phyloP scores from a whole-genome alignment of 129 eudicot species.

The Tanacetum coccineum region DNA sequence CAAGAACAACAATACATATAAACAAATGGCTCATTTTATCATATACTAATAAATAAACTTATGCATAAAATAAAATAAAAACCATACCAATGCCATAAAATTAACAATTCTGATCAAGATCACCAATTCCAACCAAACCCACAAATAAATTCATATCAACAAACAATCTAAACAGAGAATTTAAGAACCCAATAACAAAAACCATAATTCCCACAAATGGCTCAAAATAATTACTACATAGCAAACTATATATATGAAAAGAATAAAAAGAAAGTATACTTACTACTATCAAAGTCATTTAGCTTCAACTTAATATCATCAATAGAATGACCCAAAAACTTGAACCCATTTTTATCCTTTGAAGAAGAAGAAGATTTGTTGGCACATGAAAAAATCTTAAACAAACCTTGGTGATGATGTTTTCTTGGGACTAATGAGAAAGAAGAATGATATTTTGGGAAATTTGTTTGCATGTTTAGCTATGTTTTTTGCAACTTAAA shows the following conservation, averaged over 20 bases:
- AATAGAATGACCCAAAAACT: slow-evolving; percentile 45
- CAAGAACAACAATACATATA: no score
- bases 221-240: background rate
- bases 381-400: slow-evolving; percentile 51
- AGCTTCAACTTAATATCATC: slow-evolving; percentile 50
- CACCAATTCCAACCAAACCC: slow-evolving; percentile 19
- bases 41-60: no score
- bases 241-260: background rate
- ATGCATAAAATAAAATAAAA: no score
- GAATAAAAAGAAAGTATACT: slow-evolving; percentile 25
- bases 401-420: slow-evolving; percentile 36
- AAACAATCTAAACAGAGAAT: background rate
- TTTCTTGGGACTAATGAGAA: slow-evolving; percentile 36
- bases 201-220: background rate
- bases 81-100: no score
- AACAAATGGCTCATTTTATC: no score
- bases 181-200: background rate
- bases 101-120: slow-evolving; percentile 15
- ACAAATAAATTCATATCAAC: slow-evolving; percentile 12
- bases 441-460: slow-evolving; percentile 29
- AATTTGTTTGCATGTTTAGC: slow-evolving; percentile 42
- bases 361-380: slow-evolving; percentile 50
- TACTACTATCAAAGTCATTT: slow-evolving; percentile 68
- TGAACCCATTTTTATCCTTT: slow-evolving; percentile 51
- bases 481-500: background rate